Evolutionary conservation across 2,329 filamentous ascomycete genomes (phyloP), one percentile per base, ranked within the genome.

Genomic region (Fusarium sp.): DNA sequence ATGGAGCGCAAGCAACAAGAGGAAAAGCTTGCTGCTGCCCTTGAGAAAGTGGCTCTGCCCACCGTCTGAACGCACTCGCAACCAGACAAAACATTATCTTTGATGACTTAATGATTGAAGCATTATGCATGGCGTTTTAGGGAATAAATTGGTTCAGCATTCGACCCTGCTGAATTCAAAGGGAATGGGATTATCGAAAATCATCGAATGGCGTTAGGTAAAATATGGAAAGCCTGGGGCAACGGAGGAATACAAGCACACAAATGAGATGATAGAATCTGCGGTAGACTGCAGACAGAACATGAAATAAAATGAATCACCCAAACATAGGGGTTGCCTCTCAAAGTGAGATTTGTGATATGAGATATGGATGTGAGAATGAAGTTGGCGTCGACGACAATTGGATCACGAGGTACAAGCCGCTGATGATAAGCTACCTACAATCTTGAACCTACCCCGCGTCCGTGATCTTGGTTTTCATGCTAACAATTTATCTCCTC

Each of bases 1-100:
- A 88, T 92, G 81, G 91, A 94, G 78, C 83, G 86, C 77, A 91
- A 93, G 84, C 84, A 86, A 70, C 85, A 90, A 73, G 87, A 89
- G 69, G 74, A 78, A 55, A 74, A 78, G 57, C 69, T 76, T 27
- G 65, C 76, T n/a, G 72, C 74, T 34, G 74, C 74, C n/a, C 70
- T 76, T 15, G 72, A 76, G 51, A 69, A 76, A 66, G 74, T 74
- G 24, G 71, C 65, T 46, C 62, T 70, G 51, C 74, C 78, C 53
- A 73, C 78, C 38, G 71, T 61, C 52, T 76, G 48, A 72, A 64
- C 66, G 71, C 70, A 69, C 67, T 75, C 49, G 72, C 68, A 74
- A 64, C 24, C 30, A 56, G 43, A 41, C 22, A 45, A 53, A 52
- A 57, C 30, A 51, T 44, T 56, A 62, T 58, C 49, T 67, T 61